These are phyloP conservation scores for Phaeophleospora eucalypticola DNA, from an alignment of 2,329 filamentous ascomycete genomes.

Conservation along the genomic window DNA sequence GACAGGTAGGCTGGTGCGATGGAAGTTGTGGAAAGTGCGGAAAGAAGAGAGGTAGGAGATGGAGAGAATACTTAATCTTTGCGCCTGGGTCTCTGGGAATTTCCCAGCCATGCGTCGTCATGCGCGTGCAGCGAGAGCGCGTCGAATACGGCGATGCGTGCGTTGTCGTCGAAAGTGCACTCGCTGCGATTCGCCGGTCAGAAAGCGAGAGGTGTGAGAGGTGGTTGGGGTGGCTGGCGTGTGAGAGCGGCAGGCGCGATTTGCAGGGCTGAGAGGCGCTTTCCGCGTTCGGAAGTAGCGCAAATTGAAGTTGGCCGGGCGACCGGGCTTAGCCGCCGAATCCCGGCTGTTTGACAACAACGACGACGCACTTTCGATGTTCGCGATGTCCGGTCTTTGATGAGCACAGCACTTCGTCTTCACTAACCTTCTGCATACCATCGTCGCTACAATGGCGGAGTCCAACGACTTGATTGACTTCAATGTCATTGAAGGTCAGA, in stretches of 20 bases:
- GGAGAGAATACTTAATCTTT: conserved; percentile 5
- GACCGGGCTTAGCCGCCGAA: neutral
- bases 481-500: conserved; percentile 90
- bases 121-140: neutral
- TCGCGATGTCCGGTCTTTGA: neutral
- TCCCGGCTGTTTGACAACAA: neutral
- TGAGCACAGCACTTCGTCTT: neutral
- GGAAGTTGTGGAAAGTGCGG: conserved; percentile 1
- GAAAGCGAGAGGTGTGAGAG: neutral
- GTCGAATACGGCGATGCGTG: neutral
- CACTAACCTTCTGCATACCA: conserved; percentile 5
- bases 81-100: neutral
- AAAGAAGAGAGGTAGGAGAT: conserved; percentile 8
- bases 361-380: neutral
- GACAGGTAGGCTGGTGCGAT: conserved; percentile 2
- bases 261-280: neutral
- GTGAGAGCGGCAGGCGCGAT: neutral
- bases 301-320: neutral
- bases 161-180: neutral
- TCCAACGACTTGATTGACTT: conserved; percentile 58
- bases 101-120: conserved; percentile 12
- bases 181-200: neutral
- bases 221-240: neutral
- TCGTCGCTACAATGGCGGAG: conserved; percentile 29
- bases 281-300: neutral